Evolutionary conservation across 345 rosid genomes (phyloP).

Genomic region (Chamaenerion angustifolium): DNA sequence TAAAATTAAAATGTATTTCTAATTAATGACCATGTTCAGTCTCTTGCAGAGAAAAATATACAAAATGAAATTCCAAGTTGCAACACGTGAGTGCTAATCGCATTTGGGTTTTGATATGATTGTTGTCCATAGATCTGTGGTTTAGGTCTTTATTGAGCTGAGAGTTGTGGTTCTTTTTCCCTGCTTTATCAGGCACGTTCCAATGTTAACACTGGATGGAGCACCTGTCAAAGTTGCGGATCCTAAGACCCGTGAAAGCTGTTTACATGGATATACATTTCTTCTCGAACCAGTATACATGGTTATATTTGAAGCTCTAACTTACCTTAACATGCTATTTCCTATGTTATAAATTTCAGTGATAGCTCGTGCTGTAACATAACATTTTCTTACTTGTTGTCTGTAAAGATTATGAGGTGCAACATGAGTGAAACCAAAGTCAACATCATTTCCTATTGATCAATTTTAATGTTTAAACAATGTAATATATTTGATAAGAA

Average conservation of each 20-base stretch:
- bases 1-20: slow-evolving; percentile 9
- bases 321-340: background rate
- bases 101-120: background rate
- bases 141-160: background rate
- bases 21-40: slow-evolving; percentile 29
- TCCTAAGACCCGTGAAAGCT: slow-evolving; percentile 41
- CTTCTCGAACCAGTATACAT: slow-evolving; percentile 38
- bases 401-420: no score
- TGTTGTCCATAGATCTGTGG: background rate
- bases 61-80: slow-evolving; percentile 51
- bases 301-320: slow-evolving; percentile 23
- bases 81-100: slow-evolving; percentile 41
- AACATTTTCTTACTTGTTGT: no score
- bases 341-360: no score
- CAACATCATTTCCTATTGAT: no score
- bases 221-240: slow-evolving; percentile 46
- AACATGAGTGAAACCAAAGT: no score
- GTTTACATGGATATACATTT: slow-evolving; percentile 57
- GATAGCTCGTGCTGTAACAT: no score
- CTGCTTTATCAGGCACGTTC: slow-evolving; percentile 29
- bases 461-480: no score
- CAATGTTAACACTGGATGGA: slow-evolving; percentile 50
- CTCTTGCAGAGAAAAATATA: slow-evolving; percentile 53
- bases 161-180: slow-evolving; percentile 1
- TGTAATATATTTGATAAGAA: no score